phyloP scores from a whole-genome alignment of 1,139 yeast genomes.

The Taphrina sp. region DNA sequence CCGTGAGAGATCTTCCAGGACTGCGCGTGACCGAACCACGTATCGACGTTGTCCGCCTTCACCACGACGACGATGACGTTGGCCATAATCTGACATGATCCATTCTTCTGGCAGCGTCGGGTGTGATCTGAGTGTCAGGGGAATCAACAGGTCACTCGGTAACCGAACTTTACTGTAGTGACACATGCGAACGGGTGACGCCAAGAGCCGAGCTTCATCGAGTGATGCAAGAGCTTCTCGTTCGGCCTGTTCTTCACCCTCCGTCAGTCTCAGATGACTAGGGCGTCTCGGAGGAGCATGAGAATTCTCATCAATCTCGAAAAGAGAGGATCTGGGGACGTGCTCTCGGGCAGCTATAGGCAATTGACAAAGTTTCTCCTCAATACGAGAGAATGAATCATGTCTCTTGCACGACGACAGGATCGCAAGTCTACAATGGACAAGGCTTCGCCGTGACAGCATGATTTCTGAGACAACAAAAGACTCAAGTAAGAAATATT shows the following conservation, averaged over 20 bases:
- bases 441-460: too few relatives aligned
- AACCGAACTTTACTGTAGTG: conserved; percentile 5
- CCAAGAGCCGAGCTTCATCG: background rate
- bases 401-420: too few relatives aligned
- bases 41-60: background rate
- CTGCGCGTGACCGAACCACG: conserved; percentile 1
- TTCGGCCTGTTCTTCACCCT: background rate
- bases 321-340: background rate
- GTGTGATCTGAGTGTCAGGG: conserved; percentile 5
- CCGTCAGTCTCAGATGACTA: background rate
- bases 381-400: background rate
- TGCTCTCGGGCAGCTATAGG: background rate
- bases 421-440: too few relatives aligned
- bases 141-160: conserved; percentile 14
- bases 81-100: conserved; percentile 22
- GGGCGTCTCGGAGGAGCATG: too few relatives aligned
- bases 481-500: too few relatives aligned
- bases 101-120: conserved; percentile 15
- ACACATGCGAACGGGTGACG: conserved; percentile 27
- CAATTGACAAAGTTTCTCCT: background rate
- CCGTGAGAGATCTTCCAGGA: background rate
- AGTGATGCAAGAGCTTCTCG: background rate
- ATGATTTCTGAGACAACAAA: too few relatives aligned
- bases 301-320: too few relatives aligned
- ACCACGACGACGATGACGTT: background rate